These are phyloP conservation scores for Cutaneotrichosporon sp. DNA, from an alignment of 1,284 basidiomycete species.

Conservation along the genomic window DNA sequence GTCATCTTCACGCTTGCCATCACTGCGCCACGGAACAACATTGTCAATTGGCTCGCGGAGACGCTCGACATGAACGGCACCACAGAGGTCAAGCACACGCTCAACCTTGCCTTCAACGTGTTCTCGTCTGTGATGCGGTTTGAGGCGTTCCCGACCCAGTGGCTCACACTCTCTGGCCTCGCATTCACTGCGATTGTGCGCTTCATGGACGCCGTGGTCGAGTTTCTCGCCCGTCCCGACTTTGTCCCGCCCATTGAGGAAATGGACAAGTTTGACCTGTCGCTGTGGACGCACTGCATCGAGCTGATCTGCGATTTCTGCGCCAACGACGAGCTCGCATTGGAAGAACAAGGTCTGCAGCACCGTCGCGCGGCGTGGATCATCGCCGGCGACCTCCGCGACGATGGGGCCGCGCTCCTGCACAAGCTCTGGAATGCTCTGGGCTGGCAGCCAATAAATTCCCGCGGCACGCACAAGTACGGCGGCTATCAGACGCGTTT, in stretches of 20 bases:
- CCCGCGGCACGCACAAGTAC: constrained; percentile 9
- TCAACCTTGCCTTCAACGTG: constrained; percentile 76
- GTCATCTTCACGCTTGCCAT: constrained; percentile 78
- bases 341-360: constrained; percentile 68
- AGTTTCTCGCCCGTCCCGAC: constrained; percentile 63
- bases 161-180: constrained; percentile 89
- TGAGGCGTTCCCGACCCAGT: constrained; percentile 82
- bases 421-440: constrained; percentile 81
- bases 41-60: constrained; percentile 71
- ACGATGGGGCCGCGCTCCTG: constrained; percentile 82
- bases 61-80: constrained; percentile 78
- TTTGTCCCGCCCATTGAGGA: constrained; percentile 70
- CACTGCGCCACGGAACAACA: constrained; percentile 69
- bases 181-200: constrained; percentile 83
- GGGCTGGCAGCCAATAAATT: constrained; percentile 56
- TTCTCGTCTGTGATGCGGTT: constrained; percentile 76
- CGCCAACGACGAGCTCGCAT: constrained; percentile 82
- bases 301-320: constrained; percentile 76
- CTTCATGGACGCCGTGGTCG: constrained; percentile 75
- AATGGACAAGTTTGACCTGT: constrained; percentile 65
- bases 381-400: constrained; percentile 87
- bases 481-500: constrained; percentile 69
- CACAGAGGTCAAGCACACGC: constrained; percentile 65
- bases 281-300: constrained; percentile 77
- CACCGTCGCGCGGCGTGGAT: constrained; percentile 93